A percentile compares a stretch with the other conserved stretches of the same genome.
These are phyloP conservation scores for Dipteronia dyeriana DNA, from an alignment of 345 rosid genomes.

Conservation along the genomic window DNA sequence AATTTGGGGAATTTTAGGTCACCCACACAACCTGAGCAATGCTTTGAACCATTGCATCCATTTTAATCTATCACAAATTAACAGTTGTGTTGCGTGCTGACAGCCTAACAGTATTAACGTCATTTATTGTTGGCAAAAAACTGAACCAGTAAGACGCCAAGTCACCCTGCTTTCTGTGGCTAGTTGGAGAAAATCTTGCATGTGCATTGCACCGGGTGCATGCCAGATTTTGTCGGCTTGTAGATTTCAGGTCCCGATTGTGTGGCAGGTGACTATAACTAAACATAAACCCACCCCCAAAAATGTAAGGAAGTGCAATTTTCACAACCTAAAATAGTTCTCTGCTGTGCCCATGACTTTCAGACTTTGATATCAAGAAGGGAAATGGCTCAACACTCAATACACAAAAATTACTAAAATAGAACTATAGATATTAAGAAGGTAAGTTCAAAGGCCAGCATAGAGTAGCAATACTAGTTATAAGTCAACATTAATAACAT, in stretches of 20 bases:
- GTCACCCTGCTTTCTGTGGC: neutral
- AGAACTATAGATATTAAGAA: neutral
- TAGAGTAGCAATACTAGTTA: neutral
- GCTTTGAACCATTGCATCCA: too few species aligned
- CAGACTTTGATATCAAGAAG: too few species aligned
- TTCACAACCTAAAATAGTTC: neutral
- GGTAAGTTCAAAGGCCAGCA: neutral
- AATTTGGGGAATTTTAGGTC: too few species aligned
- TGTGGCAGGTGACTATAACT: neutral
- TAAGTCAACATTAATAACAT: neutral
- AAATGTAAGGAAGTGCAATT: neutral
- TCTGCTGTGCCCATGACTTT: too few species aligned
- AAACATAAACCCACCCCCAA: neutral
- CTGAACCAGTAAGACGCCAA: neutral
- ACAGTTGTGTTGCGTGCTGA: too few species aligned
- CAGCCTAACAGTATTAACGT: too few species aligned
- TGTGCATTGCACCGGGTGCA: too few species aligned
- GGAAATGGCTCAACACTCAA: neutral
- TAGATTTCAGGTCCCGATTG: neutral
- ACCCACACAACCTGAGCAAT: too few species aligned
- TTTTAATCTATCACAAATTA: too few species aligned
- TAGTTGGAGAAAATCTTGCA: too few species aligned
- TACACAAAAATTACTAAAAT: neutral
- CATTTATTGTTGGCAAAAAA: too few species aligned
- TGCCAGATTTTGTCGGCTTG: too few species aligned